Conservation (phyloP, 2,329 filamentous ascomycete species). For the Penicillium olsonii region DNA sequence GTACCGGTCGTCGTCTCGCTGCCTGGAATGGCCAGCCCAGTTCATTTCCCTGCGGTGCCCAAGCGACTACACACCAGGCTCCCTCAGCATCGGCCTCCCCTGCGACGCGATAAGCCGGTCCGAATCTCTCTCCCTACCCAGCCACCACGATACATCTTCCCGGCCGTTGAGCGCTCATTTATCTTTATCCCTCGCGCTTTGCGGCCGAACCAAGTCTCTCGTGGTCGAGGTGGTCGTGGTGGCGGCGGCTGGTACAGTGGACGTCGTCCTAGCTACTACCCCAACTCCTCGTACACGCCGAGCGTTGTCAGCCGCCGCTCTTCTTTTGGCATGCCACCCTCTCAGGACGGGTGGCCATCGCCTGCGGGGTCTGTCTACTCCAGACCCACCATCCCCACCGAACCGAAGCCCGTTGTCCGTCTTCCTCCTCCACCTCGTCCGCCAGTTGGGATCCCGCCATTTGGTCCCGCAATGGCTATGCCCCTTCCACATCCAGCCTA, state of each 20-base stretch:
- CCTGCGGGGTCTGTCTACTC: slow-evolving; percentile 78
- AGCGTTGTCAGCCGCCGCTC: slow-evolving; percentile 87
- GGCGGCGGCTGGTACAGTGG: slow-evolving; percentile 68
- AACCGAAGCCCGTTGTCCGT: slow-evolving; percentile 75
- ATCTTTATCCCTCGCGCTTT: slow-evolving; percentile 96
- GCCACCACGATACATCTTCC: slow-evolving; percentile 84
- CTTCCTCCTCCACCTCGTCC: slow-evolving; percentile 65
- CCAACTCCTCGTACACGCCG: slow-evolving; percentile 78
- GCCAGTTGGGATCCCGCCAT: slow-evolving; percentile 27
- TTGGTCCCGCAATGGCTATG: slow-evolving; percentile 24
- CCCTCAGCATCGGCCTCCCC: slow-evolving; percentile 88
- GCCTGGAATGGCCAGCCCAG: slow-evolving; percentile 70
- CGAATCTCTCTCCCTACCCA: slow-evolving; percentile 84
- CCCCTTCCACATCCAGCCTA: slow-evolving; percentile 56
- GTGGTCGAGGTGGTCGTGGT: slow-evolving; percentile 71
- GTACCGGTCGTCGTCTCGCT: slow-evolving; percentile 81
- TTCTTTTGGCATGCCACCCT: slow-evolving; percentile 68
- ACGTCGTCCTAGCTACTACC: slow-evolving; percentile 68
- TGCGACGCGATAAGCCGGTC: slow-evolving; percentile 94
- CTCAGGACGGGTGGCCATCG: slow-evolving; percentile 74
- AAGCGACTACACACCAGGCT: slow-evolving; percentile 91
- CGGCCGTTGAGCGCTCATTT: slow-evolving; percentile 85
- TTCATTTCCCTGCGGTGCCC: slow-evolving; percentile 72
- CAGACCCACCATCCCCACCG: slow-evolving; percentile 60
- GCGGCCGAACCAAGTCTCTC: slow-evolving; percentile 81